Conservation (phyloP, 257 asterid genomes). For the Solanum corneliomulleri region DNA sequence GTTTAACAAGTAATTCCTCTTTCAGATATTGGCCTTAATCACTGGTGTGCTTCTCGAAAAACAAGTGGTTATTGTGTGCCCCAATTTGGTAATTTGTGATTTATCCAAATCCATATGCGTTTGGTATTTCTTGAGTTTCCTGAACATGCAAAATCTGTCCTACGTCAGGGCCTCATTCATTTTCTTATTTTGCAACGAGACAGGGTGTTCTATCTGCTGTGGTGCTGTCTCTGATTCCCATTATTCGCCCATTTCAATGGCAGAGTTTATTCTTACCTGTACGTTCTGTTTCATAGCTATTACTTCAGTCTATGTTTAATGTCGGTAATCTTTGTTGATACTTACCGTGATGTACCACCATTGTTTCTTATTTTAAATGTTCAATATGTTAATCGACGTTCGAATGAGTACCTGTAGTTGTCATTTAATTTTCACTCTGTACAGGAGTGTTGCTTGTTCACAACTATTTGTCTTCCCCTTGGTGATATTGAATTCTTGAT, state of each 20-base stretch:
- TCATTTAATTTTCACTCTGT: not conserved
- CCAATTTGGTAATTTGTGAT: constrained; percentile 59
- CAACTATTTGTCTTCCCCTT: not conserved
- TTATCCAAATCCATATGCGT: not conserved
- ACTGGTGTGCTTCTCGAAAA: constrained; percentile 82
- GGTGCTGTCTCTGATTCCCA: constrained; percentile 72
- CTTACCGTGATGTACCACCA: not conserved
- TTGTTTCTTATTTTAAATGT: not conserved
- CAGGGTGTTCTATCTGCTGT: constrained; percentile 88
- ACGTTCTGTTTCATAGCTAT: constrained; percentile 22
- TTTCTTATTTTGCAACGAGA: not conserved
- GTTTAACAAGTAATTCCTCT: not conserved
- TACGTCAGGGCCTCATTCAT: not conserved
- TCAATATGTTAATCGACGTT: not conserved
- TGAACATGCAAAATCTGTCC: not conserved
- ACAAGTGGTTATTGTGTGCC: constrained; percentile 74
- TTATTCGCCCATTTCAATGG: constrained; percentile 96
- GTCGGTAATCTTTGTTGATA: not conserved
- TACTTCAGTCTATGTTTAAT: not conserved
- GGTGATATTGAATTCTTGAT: not conserved
- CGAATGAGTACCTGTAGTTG: not conserved
- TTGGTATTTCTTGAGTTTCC: not conserved
- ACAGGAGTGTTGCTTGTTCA: not conserved
- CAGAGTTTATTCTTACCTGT: constrained; percentile 97
- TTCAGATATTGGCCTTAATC: constrained; percentile 64